phyloP scores from a whole-genome alignment of 1,139 yeast species.

The Debaryomyces subglobosus region DNA sequence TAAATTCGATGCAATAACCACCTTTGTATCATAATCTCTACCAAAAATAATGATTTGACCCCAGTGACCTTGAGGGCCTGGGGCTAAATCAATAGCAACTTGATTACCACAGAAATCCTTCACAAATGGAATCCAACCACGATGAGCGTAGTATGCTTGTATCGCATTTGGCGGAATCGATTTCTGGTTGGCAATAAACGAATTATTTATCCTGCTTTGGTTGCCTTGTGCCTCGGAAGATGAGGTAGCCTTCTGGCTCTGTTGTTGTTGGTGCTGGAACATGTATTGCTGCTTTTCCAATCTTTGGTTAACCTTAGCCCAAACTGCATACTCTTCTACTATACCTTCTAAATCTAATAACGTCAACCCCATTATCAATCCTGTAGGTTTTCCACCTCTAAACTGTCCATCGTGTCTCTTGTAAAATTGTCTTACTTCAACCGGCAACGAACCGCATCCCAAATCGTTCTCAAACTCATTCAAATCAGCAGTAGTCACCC shows the following conservation, averaged over 20 bases:
- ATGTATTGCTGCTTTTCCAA: slow-evolving; percentile 46
- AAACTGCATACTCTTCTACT: slow-evolving; percentile 68
- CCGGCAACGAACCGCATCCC: slow-evolving; percentile 64
- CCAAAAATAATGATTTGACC: slow-evolving; percentile 69
- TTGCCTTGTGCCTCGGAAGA: slow-evolving; percentile 9
- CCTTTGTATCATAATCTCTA: slow-evolving; percentile 63
- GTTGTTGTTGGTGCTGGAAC: slow-evolving; percentile 31
- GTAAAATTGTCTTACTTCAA: slow-evolving; percentile 75
- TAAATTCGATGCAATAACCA: slow-evolving; percentile 59
- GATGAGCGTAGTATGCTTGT: slow-evolving; percentile 57
- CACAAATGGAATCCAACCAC: slow-evolving; percentile 63
- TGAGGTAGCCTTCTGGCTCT: slow-evolving; percentile 21
- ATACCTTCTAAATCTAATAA: slow-evolving; percentile 72
- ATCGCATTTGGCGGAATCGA: slow-evolving; percentile 61
- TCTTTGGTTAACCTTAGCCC: slow-evolving; percentile 69
- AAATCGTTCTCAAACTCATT: slow-evolving; percentile 77
- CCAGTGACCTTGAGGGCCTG: slow-evolving; percentile 61
- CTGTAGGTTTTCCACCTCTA: slow-evolving; percentile 73
- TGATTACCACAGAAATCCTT: slow-evolving; percentile 64
- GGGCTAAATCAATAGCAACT: slow-evolving; percentile 63
- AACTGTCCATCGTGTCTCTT: slow-evolving; percentile 84
- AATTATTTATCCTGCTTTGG: slow-evolving; percentile 20
- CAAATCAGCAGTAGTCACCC: slow-evolving; percentile 75
- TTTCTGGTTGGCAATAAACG: slow-evolving; percentile 52
- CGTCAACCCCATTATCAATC: slow-evolving; percentile 71